These are phyloP conservation scores for Botrytis deweyae DNA, from an alignment of 2,329 filamentous ascomycete genomes.

Conservation along the genomic window DNA sequence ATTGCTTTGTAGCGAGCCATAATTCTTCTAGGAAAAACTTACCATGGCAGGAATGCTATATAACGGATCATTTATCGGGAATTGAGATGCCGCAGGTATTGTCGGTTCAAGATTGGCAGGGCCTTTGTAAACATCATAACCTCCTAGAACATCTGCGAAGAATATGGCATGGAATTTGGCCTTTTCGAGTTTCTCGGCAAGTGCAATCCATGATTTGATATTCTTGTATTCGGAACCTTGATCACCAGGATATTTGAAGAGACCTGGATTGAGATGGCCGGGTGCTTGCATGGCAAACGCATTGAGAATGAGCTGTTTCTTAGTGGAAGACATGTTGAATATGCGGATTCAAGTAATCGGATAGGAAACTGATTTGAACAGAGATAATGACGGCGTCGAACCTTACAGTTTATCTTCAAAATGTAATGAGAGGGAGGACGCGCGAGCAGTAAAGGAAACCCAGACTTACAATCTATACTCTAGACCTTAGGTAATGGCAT, in stretches of 20 bases:
- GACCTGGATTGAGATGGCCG: conserved; percentile 54
- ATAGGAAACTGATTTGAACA: not conserved
- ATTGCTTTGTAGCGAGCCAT: not conserved
- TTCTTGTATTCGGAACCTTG: conserved; percentile 61
- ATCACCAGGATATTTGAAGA: conserved; percentile 65
- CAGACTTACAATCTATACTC: not conserved
- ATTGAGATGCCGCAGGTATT: conserved; percentile 63
- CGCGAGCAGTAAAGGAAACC: not conserved
- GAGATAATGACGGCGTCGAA: not conserved
- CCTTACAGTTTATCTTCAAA: not conserved
- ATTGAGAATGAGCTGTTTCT: conserved; percentile 51
- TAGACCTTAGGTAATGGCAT: conserved; percentile 3
- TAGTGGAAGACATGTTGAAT: conserved; percentile 29
- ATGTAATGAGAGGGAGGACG: not conserved
- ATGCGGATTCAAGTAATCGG: not conserved
- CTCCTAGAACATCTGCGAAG: conserved; percentile 65
- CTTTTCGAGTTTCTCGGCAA: conserved; percentile 59
- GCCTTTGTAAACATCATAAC: conserved; percentile 69
- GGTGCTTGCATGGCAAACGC: conserved; percentile 51
- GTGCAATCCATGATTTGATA: conserved; percentile 58
- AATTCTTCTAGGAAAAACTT: conserved; percentile 31
- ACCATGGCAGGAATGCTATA: conserved; percentile 66
- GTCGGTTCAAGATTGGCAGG: conserved; percentile 59
- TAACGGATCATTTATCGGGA: conserved; percentile 69
- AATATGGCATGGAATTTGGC: conserved; percentile 67